Conservation (phyloP, 2,329 filamentous ascomycete species). For the Pseudopithomyces maydicus region DNA sequence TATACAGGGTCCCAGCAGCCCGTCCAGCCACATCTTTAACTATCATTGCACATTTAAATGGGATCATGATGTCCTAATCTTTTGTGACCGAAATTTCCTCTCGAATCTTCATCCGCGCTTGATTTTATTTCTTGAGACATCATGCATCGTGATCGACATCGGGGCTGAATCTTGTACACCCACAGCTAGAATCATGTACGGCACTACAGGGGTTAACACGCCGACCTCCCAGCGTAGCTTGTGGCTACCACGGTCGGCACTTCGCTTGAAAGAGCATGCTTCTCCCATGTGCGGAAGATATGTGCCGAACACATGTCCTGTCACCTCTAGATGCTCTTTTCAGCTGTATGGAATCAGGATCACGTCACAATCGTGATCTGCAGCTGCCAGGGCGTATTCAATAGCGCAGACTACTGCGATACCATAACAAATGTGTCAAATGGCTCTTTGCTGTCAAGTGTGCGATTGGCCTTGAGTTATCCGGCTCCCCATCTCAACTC, state of each 20-base stretch:
- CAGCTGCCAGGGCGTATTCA: not conserved
- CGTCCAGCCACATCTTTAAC: too few species aligned
- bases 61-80: not conserved
- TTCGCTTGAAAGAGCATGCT: not conserved
- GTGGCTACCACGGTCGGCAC: not conserved
- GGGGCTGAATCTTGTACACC: not conserved
- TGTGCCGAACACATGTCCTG: not conserved
- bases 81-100: not conserved
- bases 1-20: too few species aligned
- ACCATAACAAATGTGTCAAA: not conserved
- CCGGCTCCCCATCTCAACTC: conserved; percentile 1
- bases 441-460: not conserved
- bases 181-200: not conserved
- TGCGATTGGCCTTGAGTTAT: not conserved
- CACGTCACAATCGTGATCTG: not conserved
- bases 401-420: not conserved
- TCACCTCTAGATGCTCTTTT: not conserved
- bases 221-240: not conserved
- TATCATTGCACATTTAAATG: too few species aligned
- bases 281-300: not conserved
- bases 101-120: not conserved
- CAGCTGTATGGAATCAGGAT: not conserved
- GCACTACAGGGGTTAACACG: not conserved
- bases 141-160: not conserved
- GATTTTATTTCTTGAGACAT: not conserved